Conservation (phyloP, 2,329 filamentous ascomycete genomes). For the Claviceps humidiphila region DNA sequence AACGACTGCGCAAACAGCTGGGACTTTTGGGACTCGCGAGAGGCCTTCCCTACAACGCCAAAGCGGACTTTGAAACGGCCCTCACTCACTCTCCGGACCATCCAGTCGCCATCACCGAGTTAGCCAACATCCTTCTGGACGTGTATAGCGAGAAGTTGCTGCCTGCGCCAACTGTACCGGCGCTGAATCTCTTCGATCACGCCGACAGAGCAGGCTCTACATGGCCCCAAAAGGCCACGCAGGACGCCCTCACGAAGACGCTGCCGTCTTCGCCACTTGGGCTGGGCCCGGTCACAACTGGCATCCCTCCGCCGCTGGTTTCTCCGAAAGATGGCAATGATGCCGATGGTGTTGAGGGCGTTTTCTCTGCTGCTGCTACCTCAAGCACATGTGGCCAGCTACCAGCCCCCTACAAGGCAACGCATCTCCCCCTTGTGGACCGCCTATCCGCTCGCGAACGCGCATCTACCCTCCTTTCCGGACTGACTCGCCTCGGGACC, state of each 20-base stretch:
- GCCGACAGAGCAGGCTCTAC: background rate
- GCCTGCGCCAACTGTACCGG: conserved; percentile 40
- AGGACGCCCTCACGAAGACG: conserved; percentile 1
- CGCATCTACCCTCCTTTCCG: conserved; percentile 70
- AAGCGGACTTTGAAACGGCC: conserved; percentile 69
- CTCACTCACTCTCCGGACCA: conserved; percentile 72
- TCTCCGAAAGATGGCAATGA: conserved; percentile 8
- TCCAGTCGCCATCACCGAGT: conserved; percentile 61
- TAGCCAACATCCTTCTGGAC: conserved; percentile 77
- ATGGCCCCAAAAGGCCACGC: background rate
- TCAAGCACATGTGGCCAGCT: conserved; percentile 23
- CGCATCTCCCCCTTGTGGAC: conserved; percentile 58
- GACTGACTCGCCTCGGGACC: conserved; percentile 69
- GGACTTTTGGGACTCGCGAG: conserved; percentile 54
- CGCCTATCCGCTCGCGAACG: conserved; percentile 82
- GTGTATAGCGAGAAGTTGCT: conserved; percentile 61
- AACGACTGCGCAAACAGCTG: conserved; percentile 30
- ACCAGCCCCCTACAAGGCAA: conserved; percentile 39
- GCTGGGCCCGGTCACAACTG: conserved; percentile 20
- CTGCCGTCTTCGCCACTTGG: conserved; percentile 35
- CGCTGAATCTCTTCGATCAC: conserved; percentile 16
- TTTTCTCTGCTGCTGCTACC: conserved; percentile 4
- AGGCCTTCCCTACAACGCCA: conserved; percentile 52
- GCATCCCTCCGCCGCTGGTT: conserved; percentile 6
- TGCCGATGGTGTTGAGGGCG: conserved; percentile 4